Base-by-base conservation (phyloP, 78 protist species). In the Polysphondylium violaceum region DNA sequence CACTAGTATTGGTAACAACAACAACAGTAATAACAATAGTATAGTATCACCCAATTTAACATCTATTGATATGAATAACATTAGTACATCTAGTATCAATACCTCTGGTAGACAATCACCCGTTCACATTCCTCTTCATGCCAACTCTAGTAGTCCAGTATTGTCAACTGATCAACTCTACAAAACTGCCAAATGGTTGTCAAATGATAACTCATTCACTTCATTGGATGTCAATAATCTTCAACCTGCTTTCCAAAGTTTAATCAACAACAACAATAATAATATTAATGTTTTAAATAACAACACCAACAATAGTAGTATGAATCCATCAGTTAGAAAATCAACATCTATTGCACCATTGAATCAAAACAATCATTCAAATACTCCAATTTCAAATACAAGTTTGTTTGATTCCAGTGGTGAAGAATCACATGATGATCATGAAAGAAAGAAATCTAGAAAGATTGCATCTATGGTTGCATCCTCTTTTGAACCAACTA, bases 131-230 rank as follows among this genome's bases (percentile, higher is more conserved):
- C 55, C 31, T 43, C 77, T 40, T 16, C 33, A 56, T 72, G 75
- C 23, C 51, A 63, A 79, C 65, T 27, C 47, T 7, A 69, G 65
- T 41, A 88, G 94, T 50, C 94, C 94, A 65, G 94, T 90, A 3
- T 44, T 88, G 29, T 77, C 94, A 25, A 71, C 94, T 8, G 87
- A 78, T 29, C 87, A 90, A 69, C 47, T 90, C 9, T 90, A 78
- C 35, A 74, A 59, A 12, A 69, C 88, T 21, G 94, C 94, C 1
- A 75, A 86, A 11, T 87, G 93, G 93, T 65, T 76, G 40, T 59
- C 74, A 65, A 41, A 69, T 71, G 71, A 73, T 8, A 17, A 33
- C 31, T 33, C 25, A 9, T 59, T 35, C 23, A 35, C 36, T 29
- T 25, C 64, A 25, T 29, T 31, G 14, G 25, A 67, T 41, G 23